A percentile compares a stretch with the other conserved stretches of the same genome.
Conservation (phyloP, 2,329 filamentous ascomycete species). For the Botrytis porri region DNA sequence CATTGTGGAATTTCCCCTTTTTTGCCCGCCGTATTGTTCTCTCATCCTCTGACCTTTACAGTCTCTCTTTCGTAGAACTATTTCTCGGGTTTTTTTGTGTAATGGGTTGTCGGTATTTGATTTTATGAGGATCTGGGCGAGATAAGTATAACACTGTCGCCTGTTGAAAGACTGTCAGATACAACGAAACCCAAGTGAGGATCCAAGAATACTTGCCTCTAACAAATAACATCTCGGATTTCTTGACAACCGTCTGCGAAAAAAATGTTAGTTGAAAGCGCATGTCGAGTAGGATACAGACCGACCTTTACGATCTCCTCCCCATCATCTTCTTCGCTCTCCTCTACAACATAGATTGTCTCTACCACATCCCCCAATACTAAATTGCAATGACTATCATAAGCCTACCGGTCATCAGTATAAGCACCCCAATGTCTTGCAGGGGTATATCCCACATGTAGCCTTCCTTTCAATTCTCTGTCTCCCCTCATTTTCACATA, state of each 20-base stretch:
- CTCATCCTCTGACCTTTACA: neutral
- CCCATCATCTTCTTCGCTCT: constrained; percentile 71
- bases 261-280: neutral
- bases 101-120: neutral
- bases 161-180: constrained; percentile 42
- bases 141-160: constrained; percentile 71
- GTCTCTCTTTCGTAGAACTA: neutral
- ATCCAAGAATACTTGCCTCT: constrained; percentile 62
- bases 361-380: constrained; percentile 96
- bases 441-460: constrained; percentile 68
- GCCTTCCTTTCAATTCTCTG: constrained; percentile 87
- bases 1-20: neutral
- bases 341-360: constrained; percentile 90
- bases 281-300: neutral
- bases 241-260: constrained; percentile 82
- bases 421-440: constrained; percentile 25
- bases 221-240: constrained; percentile 98
- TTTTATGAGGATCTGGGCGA: constrained; percentile 48
- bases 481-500: constrained; percentile 97
- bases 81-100: neutral
- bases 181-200: neutral
- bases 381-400: constrained; percentile 97
- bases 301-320: constrained; percentile 67
- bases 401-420: constrained; percentile 60
- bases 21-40: neutral